These are phyloP conservation scores for Mucor indicus DNA, from an alignment of 371 early-diverging fungal species.

Conservation along the genomic window DNA sequence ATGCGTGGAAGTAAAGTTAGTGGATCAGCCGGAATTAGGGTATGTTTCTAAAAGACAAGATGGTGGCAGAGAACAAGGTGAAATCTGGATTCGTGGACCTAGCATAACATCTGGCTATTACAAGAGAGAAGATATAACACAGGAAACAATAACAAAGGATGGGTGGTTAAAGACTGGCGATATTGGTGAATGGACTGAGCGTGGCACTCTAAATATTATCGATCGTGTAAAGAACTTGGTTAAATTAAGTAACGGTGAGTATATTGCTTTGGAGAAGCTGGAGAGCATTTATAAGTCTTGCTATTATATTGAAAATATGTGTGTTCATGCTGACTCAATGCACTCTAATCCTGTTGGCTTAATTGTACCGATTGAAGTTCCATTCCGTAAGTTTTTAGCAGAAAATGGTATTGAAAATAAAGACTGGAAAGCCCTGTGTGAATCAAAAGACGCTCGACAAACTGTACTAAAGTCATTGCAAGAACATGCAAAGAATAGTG, in stretches of 20 bases:
- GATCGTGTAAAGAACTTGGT: slow-evolving; percentile 84
- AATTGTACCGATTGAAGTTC: slow-evolving; percentile 64
- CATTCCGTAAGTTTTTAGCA: slow-evolving; percentile 25
- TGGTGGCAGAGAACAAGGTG: slow-evolving; percentile 73
- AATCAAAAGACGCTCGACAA: slow-evolving; percentile 11
- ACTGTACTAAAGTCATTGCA: slow-evolving; percentile 19
- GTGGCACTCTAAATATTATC: slow-evolving; percentile 71
- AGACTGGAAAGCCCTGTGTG: slow-evolving; percentile 34
- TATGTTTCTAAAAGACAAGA: slow-evolving; percentile 75
- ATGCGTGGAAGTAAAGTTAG: slow-evolving; percentile 84
- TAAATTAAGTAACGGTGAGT: slow-evolving; percentile 90
- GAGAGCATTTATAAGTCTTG: slow-evolving; percentile 89
- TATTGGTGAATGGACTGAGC: slow-evolving; percentile 77
- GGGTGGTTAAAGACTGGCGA: slow-evolving; percentile 95
- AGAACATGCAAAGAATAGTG: slow-evolving; percentile 31
- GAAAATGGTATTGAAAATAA: slow-evolving; percentile 21
- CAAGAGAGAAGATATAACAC: slow-evolving; percentile 67
- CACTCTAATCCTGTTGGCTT: slow-evolving; percentile 69
- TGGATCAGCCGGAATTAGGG: slow-evolving; percentile 80
- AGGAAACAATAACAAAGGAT: slow-evolving; percentile 74
- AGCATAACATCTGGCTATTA: slow-evolving; percentile 69
- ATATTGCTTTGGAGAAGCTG: slow-evolving; percentile 96
- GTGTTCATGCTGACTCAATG: slow-evolving; percentile 80
- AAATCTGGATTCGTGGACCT: slow-evolving; percentile 85
- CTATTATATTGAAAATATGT: slow-evolving; percentile 75